Evolutionary conservation across 2,329 filamentous ascomycete genomes (phyloP).

Genomic region (Aspergillus proliferans): DNA sequence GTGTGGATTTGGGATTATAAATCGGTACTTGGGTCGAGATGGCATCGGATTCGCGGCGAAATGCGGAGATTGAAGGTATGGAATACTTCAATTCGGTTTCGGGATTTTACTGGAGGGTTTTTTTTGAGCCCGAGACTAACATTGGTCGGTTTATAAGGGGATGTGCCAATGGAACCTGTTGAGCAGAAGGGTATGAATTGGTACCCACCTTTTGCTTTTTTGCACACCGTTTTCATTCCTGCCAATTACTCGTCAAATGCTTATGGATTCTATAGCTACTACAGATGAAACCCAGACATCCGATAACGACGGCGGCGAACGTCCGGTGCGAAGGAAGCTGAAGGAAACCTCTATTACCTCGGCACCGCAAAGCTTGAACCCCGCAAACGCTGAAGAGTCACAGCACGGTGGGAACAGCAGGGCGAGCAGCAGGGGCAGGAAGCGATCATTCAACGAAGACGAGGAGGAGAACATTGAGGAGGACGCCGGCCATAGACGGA

Average conservation of each 20-base stretch:
- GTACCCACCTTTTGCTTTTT: background rate
- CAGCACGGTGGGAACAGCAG: constrained; percentile 12
- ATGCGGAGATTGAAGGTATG: constrained; percentile 10
- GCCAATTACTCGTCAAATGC: background rate
- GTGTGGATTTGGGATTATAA: no score
- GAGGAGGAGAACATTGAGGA: constrained; percentile 21
- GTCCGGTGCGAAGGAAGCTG: constrained; percentile 55
- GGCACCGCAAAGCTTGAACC: constrained; percentile 11
- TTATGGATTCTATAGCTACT: constrained; percentile 10
- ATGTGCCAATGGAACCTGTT: constrained; percentile 6
- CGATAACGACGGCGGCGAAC: constrained; percentile 45
- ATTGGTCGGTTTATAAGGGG: constrained; percentile 1
- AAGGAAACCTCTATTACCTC: constrained; percentile 56
- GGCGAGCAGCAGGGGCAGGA: constrained; percentile 22
- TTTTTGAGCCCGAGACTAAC: background rate
- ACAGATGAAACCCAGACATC: constrained; percentile 25
- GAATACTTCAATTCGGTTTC: background rate
- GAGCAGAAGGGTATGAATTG: constrained; percentile 10
- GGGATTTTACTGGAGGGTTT: background rate
- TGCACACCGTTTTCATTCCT: background rate
- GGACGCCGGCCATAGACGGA: constrained; percentile 29
- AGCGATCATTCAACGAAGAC: constrained; percentile 32
- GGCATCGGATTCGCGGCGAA: constrained; percentile 10
- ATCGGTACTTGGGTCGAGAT: constrained; percentile 2
- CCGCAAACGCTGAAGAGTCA: constrained; percentile 5